These are phyloP conservation scores for Anacardium occidentale DNA, from an alignment of 345 rosid genomes.

Conservation along the genomic window DNA sequence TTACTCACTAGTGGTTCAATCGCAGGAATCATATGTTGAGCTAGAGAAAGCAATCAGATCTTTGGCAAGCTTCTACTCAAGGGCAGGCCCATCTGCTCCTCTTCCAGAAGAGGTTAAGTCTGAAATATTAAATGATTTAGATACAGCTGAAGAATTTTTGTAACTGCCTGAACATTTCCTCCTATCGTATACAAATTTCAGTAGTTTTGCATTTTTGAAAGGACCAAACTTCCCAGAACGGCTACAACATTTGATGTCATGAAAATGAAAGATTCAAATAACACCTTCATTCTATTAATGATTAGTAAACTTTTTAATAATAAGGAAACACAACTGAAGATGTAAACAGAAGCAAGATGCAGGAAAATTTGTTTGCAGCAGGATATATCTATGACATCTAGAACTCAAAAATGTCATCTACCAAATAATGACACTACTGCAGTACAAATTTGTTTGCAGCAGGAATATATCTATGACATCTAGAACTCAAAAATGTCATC, in stretches of 20 bases:
- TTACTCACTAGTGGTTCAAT: not conserved
- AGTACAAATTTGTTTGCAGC: not conserved
- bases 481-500: not conserved
- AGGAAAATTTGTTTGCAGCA: not conserved
- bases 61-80: slow-evolving; percentile 74
- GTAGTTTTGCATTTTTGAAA: not conserved
- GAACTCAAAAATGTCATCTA: not conserved
- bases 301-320: not conserved
- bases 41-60: slow-evolving; percentile 77
- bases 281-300: not conserved
- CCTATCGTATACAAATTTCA: not conserved
- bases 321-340: not conserved
- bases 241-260: not conserved
- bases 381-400: not conserved
- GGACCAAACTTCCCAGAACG: too few relatives aligned
- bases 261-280: not conserved
- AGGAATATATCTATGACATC: not conserved
- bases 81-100: slow-evolving; percentile 84
- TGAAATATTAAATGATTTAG: slow-evolving; percentile 55
- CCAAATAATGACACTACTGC: not conserved
- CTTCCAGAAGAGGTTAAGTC: slow-evolving; percentile 71
- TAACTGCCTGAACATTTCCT: slow-evolving; percentile 20
- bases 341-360: not conserved
- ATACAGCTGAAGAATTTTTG: slow-evolving; percentile 67
- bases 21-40: slow-evolving; percentile 77